These are phyloP conservation scores for Talaromyces proteolyticus DNA, from an alignment of 495 filamentous ascomycete genomes.

Conservation along the genomic window DNA sequence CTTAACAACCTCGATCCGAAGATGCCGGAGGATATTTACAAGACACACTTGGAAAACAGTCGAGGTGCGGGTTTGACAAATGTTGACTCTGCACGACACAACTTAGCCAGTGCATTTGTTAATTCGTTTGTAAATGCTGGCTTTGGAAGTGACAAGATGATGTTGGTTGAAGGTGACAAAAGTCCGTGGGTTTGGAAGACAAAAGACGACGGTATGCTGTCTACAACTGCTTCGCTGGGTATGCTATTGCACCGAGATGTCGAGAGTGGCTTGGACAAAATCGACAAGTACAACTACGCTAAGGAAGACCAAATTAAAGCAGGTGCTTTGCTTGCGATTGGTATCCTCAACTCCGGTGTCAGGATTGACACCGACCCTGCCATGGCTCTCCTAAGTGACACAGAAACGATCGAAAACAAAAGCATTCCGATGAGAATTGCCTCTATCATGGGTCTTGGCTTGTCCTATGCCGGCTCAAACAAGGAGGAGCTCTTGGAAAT, in stretches of 20 bases:
- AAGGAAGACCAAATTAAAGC: slow-evolving; percentile 82
- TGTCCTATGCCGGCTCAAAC: slow-evolving; percentile 89
- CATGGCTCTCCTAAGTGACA: slow-evolving; percentile 73
- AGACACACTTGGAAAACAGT: slow-evolving; percentile 94
- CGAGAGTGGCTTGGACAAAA: slow-evolving; percentile 79
- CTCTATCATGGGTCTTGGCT: slow-evolving; percentile 90
- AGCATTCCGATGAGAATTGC: slow-evolving; percentile 68
- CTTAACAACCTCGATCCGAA: slow-evolving; percentile 96
- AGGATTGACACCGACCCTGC: slow-evolving; percentile 81
- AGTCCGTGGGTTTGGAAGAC: slow-evolving; percentile 98
- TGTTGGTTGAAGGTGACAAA: slow-evolving; percentile 76
- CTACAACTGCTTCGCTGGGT: slow-evolving; percentile 87
- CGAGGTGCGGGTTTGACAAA: slow-evolving; percentile 88
- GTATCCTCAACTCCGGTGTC: slow-evolving; percentile 90
- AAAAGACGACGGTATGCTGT: slow-evolving; percentile 96
- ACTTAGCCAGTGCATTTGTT: slow-evolving; percentile 91
- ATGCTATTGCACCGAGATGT: slow-evolving; percentile 89
- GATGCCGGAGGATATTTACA: slow-evolving; percentile 98
- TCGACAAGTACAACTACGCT: slow-evolving; percentile 86
- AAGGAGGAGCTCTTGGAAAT: slow-evolving; percentile 74
- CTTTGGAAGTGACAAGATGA: slow-evolving; percentile 93
- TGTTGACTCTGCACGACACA: slow-evolving; percentile 91
- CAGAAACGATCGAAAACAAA: slow-evolving; percentile 71
- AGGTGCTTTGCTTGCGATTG: slow-evolving; percentile 81
- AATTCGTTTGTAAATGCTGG: slow-evolving; percentile 96